These are phyloP conservation scores for Neovahlkampfia damariscottae DNA, from an alignment of 78 protist genomes.

Conservation along the genomic window DNA sequence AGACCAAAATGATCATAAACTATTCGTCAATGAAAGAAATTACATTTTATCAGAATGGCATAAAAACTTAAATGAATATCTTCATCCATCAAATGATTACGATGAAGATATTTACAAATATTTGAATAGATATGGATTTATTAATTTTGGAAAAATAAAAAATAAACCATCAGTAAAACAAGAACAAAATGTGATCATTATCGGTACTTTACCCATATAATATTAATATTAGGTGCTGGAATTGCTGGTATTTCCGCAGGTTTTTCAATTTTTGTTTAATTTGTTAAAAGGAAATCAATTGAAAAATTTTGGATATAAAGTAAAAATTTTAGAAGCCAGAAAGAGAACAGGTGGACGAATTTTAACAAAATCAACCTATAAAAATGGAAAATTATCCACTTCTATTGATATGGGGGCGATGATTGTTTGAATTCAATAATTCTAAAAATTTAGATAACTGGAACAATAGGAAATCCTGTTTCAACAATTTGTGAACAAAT, in stretches of 20 bases:
- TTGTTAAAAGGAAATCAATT: neutral
- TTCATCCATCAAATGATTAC: neutral
- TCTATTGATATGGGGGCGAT: neutral
- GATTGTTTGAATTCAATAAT: no score
- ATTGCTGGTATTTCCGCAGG: no score
- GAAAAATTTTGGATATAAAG: neutral
- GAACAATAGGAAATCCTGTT: neutral
- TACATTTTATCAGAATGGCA: no score
- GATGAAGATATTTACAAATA: neutral
- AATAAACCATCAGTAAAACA: neutral
- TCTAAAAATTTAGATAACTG: no score
- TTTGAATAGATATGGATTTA: neutral
- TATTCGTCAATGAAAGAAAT: no score
- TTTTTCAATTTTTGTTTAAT: no score
- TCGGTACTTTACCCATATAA: neutral
- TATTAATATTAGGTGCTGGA: neutral
- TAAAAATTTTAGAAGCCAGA: neutral
- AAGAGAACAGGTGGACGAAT: neutral
- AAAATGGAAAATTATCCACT: neutral
- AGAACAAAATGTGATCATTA: neutral
- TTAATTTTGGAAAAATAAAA: neutral
- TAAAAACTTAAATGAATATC: no score
- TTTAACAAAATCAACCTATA: no score
- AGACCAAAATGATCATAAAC: no score
- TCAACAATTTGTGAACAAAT: neutral